phyloP scores from a whole-genome alignment of 139 green algal genomes.

The Mychonastes homosphaera region DNA sequence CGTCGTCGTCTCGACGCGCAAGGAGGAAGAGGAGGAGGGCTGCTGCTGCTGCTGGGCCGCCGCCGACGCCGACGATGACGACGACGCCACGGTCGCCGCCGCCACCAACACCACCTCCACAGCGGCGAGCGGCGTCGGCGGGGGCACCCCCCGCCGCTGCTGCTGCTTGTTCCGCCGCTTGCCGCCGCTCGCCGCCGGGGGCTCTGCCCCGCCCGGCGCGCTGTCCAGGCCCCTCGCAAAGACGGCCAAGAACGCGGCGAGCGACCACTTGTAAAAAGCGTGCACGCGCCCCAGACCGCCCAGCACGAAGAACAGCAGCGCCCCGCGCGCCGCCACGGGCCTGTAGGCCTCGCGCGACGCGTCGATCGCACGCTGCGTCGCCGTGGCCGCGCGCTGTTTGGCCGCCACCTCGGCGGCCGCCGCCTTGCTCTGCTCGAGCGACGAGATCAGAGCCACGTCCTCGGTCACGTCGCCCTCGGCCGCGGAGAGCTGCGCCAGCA shows the following conservation, averaged over 20 bases:
- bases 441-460: constrained; percentile 80
- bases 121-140: neutral
- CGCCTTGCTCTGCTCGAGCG: constrained; percentile 66
- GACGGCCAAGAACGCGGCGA: constrained; percentile 72
- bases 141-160: neutral
- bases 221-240: constrained; percentile 65
- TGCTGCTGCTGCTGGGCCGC: too few relatives aligned
- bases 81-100: too few relatives aligned
- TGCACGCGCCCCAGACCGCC: constrained; percentile 84
- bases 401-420: constrained; percentile 60
- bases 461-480: constrained; percentile 85
- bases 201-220: constrained; percentile 56
- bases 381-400: constrained; percentile 49
- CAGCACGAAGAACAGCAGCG: constrained; percentile 75
- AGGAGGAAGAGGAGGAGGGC: too few relatives aligned
- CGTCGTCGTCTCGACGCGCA: too few relatives aligned
- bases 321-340: constrained; percentile 54
- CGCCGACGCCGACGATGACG: too few relatives aligned
- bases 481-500: constrained; percentile 72
- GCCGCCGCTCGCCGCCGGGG: too few relatives aligned
- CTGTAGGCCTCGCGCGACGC: constrained; percentile 48
- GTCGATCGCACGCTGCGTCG: constrained; percentile 61
- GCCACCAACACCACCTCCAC: too few relatives aligned
- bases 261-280: constrained; percentile 72
- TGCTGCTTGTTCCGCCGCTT: constrained; percentile 43